These are phyloP conservation scores for Aspergillus ochraceus DNA, from an alignment of 2,329 filamentous ascomycete genomes.

Conservation along the genomic window DNA sequence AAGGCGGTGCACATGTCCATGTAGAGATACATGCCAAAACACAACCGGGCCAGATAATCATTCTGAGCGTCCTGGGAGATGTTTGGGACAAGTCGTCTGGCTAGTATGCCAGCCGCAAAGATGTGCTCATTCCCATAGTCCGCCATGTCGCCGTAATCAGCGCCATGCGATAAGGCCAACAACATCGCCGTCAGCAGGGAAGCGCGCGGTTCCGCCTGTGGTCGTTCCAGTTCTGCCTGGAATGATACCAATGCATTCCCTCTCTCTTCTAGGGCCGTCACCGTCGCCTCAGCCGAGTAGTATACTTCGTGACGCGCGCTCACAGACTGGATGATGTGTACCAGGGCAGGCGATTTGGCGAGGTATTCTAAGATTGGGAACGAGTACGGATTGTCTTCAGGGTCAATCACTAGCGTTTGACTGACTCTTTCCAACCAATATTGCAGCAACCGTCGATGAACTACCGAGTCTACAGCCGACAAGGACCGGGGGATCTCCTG, in stretches of 20 bases:
- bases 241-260: slow-evolving; percentile 13
- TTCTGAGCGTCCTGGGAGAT: no score
- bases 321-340: slow-evolving; percentile 14
- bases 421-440: slow-evolving; percentile 17
- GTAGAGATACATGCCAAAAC: slow-evolving; percentile 13
- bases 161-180: no score
- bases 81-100: no score
- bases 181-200: no score
- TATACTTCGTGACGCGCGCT: slow-evolving; percentile 18
- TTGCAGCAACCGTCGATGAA: slow-evolving; percentile 13
- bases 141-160: no score
- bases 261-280: slow-evolving; percentile 12
- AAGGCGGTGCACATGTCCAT: slow-evolving; percentile 14
- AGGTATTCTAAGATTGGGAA: slow-evolving; percentile 11
- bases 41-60: no score
- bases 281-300: slow-evolving; percentile 1
- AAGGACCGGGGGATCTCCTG: not conserved
- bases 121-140: no score
- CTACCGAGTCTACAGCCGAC: not conserved
- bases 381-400: slow-evolving; percentile 15
- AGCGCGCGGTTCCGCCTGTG: no score
- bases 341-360: slow-evolving; percentile 7
- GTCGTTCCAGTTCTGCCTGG: slow-evolving; percentile 2
- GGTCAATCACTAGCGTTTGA: slow-evolving; percentile 12
- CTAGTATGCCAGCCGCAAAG: no score